Evolutionary conservation across 2,329 filamentous ascomycete species (phyloP), one percentile per base, ranked within the genome.

Genomic region (Diplodia intermedia): DNA sequence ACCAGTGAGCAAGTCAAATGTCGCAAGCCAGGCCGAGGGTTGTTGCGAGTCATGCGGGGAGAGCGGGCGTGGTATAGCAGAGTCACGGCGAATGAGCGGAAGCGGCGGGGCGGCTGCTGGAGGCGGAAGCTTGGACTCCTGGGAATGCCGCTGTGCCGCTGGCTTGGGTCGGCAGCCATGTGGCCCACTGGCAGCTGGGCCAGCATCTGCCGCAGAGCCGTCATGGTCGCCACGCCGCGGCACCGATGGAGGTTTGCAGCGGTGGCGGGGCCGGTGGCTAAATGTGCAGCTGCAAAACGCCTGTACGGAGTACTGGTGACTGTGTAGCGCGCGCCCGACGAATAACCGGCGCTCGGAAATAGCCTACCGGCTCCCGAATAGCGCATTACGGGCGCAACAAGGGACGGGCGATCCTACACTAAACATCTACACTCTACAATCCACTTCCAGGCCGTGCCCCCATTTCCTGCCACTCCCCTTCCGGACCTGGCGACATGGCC

Each of bases 371-470:
- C 11, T 53, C 20, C 20, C 50, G 50, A 47, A 52, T 65, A 65
- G 49, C 47, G 61, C 49, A 38, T 65, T 52, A 52, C 61, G 31
- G 36, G 33, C 54, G 65, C 40, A 38, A 60, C 40, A 38, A 67
- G 63, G 63, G 50, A 55, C 54, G 52, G 43, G 38, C 38, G 53
- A 56, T 67, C 54, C 55, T 52, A 31, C 61, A 53, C 36, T 66
- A 66, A 55, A 65, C 62, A 40, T 55, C 52, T 66, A 55, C 63
- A 65, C 47, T 20, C 63, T 66, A 56, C 63, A 55, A 43, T 54
- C 52, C 50, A 36, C 63, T 47, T 43, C 43, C 49, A 47, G 38
- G 31, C 29, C 54, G 33, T 20, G 49, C 53, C 54, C 54, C 65
- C 29, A 38, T 63, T 31, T 47, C 20, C 29, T 31, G 60, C 43